Evolutionary conservation across 495 filamentous ascomycete species (phyloP), one percentile per base, ranked within the genome.

Genomic region (Penicillium canescens): DNA sequence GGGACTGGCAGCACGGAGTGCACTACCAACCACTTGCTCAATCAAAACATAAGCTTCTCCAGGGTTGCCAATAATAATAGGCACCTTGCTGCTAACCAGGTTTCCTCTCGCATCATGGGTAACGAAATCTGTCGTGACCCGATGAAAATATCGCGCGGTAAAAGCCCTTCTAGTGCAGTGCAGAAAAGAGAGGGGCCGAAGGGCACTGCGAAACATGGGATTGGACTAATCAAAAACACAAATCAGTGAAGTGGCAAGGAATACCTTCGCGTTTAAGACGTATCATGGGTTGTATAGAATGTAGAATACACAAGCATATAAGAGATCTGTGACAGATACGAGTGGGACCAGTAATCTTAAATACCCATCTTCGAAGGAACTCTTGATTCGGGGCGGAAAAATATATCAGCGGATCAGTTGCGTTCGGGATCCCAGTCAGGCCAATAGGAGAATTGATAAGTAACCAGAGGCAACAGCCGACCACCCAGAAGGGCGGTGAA

Each of bases 1-100:
- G 40, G 58, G 59, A 47, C 61, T 65, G 24, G 61, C 65, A 59
- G 69, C 60, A 45, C 63, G 48, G 36, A 72, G 57, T 47, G 63
- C 60, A 56, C 20, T 59, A 34, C 67, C 64, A 55, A 69, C 50
- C 50, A 39, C 61, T 61, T 50, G 50, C 9, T 63, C 54, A 57
- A 73, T 63, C 49, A 67, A 55, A 48, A 68, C 58, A 60, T 65
- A 71, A 28, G 57, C 43, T 59, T 66, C 60, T 49, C 58, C 67
- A 14, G 63, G 57, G 47, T 67, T 41, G 11, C 67, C 66, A 50
- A 73, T 20, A 45, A 65, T 60, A 44, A 69, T 24, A 44, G 66
- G 56, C 31, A 69, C 62, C 46, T 66, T 64, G 13, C 28, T 59
- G 8, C 59, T 53, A 40, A 62, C 53, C 44, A 60, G 46, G 47